A percentile compares a stretch with the other conserved stretches of the same genome.
Evolutionary conservation across 139 green algal species (phyloP).

Genomic region (Chlorella sp.): DNA sequence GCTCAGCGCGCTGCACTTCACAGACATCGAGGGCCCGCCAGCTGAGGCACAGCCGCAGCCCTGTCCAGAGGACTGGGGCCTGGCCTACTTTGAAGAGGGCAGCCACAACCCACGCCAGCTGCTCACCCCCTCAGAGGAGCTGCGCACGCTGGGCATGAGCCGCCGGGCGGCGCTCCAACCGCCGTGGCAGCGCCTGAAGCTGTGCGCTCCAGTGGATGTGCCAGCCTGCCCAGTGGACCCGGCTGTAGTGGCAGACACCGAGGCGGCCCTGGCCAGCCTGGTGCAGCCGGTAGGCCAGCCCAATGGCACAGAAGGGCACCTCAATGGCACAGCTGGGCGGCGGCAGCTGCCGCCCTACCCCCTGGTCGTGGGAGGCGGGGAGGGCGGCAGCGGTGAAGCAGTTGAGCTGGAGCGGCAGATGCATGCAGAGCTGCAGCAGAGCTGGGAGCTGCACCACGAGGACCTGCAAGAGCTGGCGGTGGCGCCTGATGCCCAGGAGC

Average conservation of each 20-base stretch:
- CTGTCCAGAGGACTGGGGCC: not conserved
- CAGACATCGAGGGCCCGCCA: not conserved
- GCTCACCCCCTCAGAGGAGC: constrained; percentile 36
- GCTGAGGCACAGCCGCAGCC: not conserved
- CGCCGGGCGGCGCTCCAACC: not conserved
- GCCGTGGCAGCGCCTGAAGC: not conserved
- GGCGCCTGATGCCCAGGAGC: not conserved
- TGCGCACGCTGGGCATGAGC: constrained; percentile 2
- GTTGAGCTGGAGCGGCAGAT: constrained; percentile 40
- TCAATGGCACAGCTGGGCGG: not conserved
- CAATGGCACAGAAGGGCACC: not conserved
- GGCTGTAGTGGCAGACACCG: not conserved
- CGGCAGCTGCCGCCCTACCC: not conserved
- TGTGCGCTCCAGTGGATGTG: not conserved
- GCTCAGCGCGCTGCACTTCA: constrained; percentile 22
- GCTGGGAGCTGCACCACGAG: constrained; percentile 47
- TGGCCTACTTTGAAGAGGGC: constrained; percentile 28
- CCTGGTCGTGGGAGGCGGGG: not conserved
- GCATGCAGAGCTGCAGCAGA: constrained; percentile 47
- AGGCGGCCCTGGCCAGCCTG: constrained; percentile 19
- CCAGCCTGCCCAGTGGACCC: constrained; percentile 17
- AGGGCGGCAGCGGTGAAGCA: not conserved
- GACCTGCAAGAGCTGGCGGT: not conserved
- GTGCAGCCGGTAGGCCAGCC: not conserved
- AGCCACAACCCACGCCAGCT: constrained; percentile 17